phyloP scores from a whole-genome alignment of 2,329 filamentous ascomycete species.

The Cytospora paraplurivora region DNA sequence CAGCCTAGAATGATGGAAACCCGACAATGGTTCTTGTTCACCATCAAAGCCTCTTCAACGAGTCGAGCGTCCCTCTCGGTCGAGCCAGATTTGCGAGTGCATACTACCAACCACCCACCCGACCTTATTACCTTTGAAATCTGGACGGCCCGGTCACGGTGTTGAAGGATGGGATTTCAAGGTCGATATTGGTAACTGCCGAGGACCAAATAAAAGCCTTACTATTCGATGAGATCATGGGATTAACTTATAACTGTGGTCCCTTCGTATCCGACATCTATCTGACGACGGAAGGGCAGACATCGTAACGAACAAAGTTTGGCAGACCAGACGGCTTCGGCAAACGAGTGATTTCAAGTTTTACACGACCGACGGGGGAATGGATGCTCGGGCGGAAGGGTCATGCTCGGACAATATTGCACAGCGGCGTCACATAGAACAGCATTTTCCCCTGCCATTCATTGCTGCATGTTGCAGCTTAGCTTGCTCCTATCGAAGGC shows the following conservation, averaged over 20 bases:
- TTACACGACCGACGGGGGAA: neutral
- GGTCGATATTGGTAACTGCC: neutral
- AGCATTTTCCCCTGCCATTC: slow-evolving; percentile 7
- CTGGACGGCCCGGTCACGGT: neutral
- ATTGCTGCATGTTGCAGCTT: neutral
- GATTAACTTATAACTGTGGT: neutral
- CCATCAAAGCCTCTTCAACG: too few species aligned
- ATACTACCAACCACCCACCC: neutral
- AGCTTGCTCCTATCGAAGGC: neutral
- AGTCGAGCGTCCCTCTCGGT: neutral
- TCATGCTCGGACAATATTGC: neutral
- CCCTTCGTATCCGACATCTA: neutral
- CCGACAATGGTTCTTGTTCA: neutral
- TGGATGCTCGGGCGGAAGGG: neutral
- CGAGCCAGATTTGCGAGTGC: neutral
- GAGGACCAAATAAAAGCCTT: neutral
- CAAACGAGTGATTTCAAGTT: neutral
- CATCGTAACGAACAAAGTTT: neutral
- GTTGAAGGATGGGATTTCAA: neutral
- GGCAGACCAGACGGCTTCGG: neutral
- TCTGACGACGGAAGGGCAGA: neutral
- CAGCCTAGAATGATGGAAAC: neutral
- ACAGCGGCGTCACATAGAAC: slow-evolving; percentile 21
- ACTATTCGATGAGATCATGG: neutral
- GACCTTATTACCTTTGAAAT: neutral